Evolutionary conservation across 495 filamentous ascomycete genomes (phyloP).

Genomic region (Cercophora samala): DNA sequence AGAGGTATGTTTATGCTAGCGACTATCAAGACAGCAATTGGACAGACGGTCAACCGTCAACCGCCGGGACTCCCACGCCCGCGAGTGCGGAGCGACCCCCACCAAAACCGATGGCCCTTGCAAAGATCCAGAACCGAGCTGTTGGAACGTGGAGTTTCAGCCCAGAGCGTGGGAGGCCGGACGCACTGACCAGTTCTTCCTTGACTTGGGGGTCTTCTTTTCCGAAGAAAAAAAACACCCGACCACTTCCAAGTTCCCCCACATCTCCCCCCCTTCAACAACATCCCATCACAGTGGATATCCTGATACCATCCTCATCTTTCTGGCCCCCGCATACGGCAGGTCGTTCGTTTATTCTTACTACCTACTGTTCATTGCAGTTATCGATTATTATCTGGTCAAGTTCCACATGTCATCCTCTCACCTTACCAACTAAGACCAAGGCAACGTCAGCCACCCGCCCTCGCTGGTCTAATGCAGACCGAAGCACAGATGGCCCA

Average conservation of each 20-base stretch:
- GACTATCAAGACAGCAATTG: not conserved
- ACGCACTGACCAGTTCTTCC: constrained; percentile 3
- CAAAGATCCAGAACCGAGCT: not conserved
- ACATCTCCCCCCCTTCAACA: not conserved
- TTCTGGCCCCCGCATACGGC: not conserved
- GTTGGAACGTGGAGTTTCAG: constrained; percentile 6
- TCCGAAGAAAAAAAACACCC: constrained; percentile 1
- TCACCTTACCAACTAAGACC: constrained; percentile 2
- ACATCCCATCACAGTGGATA: not conserved
- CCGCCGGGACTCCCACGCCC: not conserved
- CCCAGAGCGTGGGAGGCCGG: not conserved
- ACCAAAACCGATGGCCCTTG: constrained; percentile 1
- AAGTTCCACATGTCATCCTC: constrained; percentile 14
- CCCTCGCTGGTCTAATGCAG: constrained; percentile 15
- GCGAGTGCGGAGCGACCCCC: not conserved
- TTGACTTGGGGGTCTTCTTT: not conserved
- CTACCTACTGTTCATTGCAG: not conserved
- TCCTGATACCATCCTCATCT: not conserved
- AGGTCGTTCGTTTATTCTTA: not conserved
- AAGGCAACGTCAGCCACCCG: constrained; percentile 20
- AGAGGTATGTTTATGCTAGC: not conserved
- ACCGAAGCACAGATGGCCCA: constrained; percentile 17
- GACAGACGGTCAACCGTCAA: not conserved
- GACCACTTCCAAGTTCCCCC: not conserved
- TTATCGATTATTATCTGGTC: not conserved